Evolutionary conservation across 441 rosid genomes (phyloP), one percentile per base, ranked within the genome.

Genomic region (Manihot esculenta): DNA sequence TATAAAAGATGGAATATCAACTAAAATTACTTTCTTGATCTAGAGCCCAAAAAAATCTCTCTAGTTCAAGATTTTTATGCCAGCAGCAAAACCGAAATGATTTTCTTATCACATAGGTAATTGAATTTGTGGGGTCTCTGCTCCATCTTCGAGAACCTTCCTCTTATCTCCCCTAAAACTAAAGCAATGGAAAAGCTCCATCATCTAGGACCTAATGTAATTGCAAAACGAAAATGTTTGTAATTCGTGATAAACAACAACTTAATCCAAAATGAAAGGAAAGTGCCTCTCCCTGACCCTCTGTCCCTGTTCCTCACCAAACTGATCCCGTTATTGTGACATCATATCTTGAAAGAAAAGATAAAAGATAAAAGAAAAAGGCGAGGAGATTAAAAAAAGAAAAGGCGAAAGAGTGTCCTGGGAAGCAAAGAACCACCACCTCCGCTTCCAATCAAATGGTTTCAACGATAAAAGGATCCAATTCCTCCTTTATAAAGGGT

Each of bases 351-450:
- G 50, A 71, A 74, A 62, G 44, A 50, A 47, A 82, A 77, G 82
- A 56, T 27, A 76, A 66, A 30, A 35, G 41, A 30, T 15, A 30
- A 61, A 67, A 77, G 15, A 48, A 18, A 53, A 74, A 66, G 50
- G 64, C 33, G 38, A 56, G 38, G 23, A 59, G 26, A 66, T 17
- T 2, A 57, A 21, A 62, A 21, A 66, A 9, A 38, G 41, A 68
- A 61, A 69, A 69, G n/a, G 23, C 42, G 23, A 48, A 59, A 57
- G 77, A 62, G 45, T 50, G 70, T 27, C 69, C 71, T 62, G 79
- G 76, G 86, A 80, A 79, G 68, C 70, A 76, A 74, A 77, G 66
- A 66, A 64, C 77, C 72, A 73, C 71, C 38, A 65, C 67, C 71
- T 7, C n/a, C 41, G 6, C 35, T 41, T 48, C 70, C 70, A 69